Evolutionary conservation across 2,329 filamentous ascomycete genomes (phyloP), one percentile per base, ranked within the genome.

Genomic region (Exophiala sideris): DNA sequence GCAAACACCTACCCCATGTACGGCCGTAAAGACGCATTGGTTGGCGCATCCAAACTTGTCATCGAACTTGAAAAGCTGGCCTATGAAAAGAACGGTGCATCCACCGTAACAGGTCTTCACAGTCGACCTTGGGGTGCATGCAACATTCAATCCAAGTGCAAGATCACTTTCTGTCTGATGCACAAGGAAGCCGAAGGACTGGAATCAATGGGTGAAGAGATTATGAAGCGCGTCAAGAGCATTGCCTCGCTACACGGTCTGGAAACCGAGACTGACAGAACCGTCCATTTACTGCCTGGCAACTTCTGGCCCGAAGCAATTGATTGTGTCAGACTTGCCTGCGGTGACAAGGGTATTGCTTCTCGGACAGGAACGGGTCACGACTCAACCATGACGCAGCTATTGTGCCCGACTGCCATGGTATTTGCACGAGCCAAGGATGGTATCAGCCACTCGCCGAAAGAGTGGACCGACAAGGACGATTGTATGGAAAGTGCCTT

Each of bases 81-180:
- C 3, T 53, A 52, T 45, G 52, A 50, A 3, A 45, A 57, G 38
- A 54, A 60, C 35, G 65, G 65, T n/a, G 60, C 57, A 24, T 65
- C 61, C 5, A 68, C 66, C 8, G 61, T 66, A 18, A 67, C 64
- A 0, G 62, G 58, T 42, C 64, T 68, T 16, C 58, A 62, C 21
- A 55, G 52, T n/a, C 40, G 53, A 8, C 56, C 56, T 5, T 48
- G 44, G 48, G 56, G 56, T 10, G 41, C 60, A 16, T 68, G 65
- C 56, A 67, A 67, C 48, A 68, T 68, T 48, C 64, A 68, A 48
- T 66, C 59, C 54, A 50, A 59, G 53, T 52, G 58, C 36, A 46
- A 62, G 54, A 50, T 42, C 52, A 32, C 50, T 58, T 65, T 68
- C 59, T 65, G 61, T 46, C 42, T 68, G 35, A 63, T 68, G 63